Percentiles rank a stretch among this genome's conserved stretches.
These are phyloP conservation scores for Pistacia atlantica DNA, from an alignment of 345 rosid species.

Conservation along the genomic window DNA sequence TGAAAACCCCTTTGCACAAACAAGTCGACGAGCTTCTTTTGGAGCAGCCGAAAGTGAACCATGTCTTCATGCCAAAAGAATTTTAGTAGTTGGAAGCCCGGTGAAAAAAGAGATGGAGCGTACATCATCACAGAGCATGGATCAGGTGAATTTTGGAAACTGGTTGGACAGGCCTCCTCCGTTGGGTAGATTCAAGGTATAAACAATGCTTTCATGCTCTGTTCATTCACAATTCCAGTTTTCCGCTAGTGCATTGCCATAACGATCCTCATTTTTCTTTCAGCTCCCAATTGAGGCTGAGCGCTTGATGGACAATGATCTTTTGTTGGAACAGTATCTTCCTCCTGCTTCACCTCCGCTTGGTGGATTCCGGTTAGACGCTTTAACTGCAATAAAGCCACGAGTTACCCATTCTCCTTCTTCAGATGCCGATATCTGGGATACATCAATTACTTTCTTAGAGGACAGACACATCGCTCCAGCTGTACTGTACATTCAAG, in stretches of 20 bases:
- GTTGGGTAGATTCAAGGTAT: constrained; percentile 84
- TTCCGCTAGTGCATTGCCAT: not conserved
- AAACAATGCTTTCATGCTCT: not conserved
- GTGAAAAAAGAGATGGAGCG: constrained; percentile 45
- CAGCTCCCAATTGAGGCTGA: constrained; percentile 86
- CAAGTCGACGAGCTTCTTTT: constrained; percentile 73
- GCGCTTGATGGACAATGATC: constrained; percentile 67
- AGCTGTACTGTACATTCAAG: constrained; percentile 77
- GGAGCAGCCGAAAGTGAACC: constrained; percentile 73
- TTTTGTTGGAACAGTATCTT: constrained; percentile 73
- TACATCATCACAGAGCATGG: constrained; percentile 47
- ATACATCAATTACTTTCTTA: constrained; percentile 54
- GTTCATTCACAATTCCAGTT: constrained; percentile 4
- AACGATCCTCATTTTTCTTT: constrained; percentile 19
- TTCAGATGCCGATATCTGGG: constrained; percentile 62
- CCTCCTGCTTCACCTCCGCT: constrained; percentile 79
- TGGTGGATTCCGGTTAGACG: constrained; percentile 87
- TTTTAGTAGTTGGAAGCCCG: constrained; percentile 68
- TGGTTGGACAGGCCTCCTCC: constrained; percentile 84
- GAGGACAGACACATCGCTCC: constrained; percentile 85
- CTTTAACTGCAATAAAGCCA: constrained; percentile 76
- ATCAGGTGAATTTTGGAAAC: constrained; percentile 55
- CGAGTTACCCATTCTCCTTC: constrained; percentile 81
- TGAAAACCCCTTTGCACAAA: constrained; percentile 85
- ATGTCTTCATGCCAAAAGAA: constrained; percentile 86